Evolutionary conservation across 352 stramenopile species (phyloP), one percentile per base, ranked within the genome.

Genomic region (Phytopythium cucurbitacearum): DNA sequence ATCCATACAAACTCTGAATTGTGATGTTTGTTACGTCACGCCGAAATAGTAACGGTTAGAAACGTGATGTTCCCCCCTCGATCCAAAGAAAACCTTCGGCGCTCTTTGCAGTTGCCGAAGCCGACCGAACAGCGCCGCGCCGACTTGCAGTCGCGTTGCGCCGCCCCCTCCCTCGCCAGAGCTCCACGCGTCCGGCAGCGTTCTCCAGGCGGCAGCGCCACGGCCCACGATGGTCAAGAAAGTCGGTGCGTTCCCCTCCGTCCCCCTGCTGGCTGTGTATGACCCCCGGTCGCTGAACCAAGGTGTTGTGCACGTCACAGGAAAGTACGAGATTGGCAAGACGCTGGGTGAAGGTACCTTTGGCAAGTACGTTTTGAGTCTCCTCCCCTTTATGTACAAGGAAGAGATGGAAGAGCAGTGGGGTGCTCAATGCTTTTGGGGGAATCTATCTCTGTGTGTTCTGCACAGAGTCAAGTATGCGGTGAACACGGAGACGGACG

Each of bases 301-400:
- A 5, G 21, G 46, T 5, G 12, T 34, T 15, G 15, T 7, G 15
- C 5, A 37, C 13, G 41, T n/a, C 67, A 57, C 91, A 80, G 96
- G 96, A 52, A 98, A 98, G 69, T 99, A 99, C 69, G 92, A 98
- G 67, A 97, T 99, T 51, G 85, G 91, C 48, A 95, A 97, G 69
- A 98, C 93, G 39, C 67, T 99, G 6, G 96, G 96, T 36, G 94
- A 98, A 59, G 96, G 96, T 49, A 98, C 95, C 6, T 98, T 98
- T 65, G 96, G 94, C 57, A 99, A 98, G 87, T 94, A 80, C 50
- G 84, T 85, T 32, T 13, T 45, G 16, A 33, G 44, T 39, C 11
- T 52, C 32, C 8, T 49, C 32, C 7, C 10, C 39, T 15, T 48
- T 15, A 7, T 28, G 21, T 28, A 28, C 21, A 28, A 28, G 21